Base-by-base conservation (phyloP, 2,329 filamentous ascomycete species). In the Arthrobotrys sinensis region DNA sequence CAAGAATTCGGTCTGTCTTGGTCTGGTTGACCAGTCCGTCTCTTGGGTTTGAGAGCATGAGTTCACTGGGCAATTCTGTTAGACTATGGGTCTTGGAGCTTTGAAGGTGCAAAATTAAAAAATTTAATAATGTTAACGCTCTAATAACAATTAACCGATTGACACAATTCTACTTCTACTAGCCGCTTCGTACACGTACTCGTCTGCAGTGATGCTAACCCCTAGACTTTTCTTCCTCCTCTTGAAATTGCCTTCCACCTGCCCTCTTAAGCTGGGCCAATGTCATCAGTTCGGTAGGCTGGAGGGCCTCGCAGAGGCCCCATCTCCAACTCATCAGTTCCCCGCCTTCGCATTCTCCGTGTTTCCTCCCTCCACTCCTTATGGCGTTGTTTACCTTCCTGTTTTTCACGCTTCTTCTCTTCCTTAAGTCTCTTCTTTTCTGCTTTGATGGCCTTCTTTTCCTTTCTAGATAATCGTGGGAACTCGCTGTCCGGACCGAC, bases 401-500 rank as follows among this genome's bases (percentile, higher is more conserved):
- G 81, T 75, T 81, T 81, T 53, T 77, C 76, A 28, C 62, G 76
- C 80, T 84, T 84, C 48, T 79, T 70, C 48, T 81, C 80, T 57
- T 75, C 43, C 48, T 75, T 77, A 1, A 32, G 43, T 5, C 81
- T 76, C 71, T 84, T 85, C 80, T 84, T 85, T 73, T 83, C 83
- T 46, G 83, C 82, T 70, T 82, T 84, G 46, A 85, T 83, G 3
- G 80, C 64, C 81, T 87, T 88, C 82, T 86, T 87, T 80, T 87
- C 84, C 76, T 83, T 83, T 34, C 86, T 83, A 32, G 82, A 85
- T 16, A 84, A 63, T 40, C 82, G 83, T 0, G 86, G 86, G 71
- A 88, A 86, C 71, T 87, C 85, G 70, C 85, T 85, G 36, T 86
- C 84, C 2, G 85, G 83, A 0, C 88, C 87, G 8, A 83, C 81